Conservation (phyloP, 805 yeast species). For the Candida argentea region DNA sequence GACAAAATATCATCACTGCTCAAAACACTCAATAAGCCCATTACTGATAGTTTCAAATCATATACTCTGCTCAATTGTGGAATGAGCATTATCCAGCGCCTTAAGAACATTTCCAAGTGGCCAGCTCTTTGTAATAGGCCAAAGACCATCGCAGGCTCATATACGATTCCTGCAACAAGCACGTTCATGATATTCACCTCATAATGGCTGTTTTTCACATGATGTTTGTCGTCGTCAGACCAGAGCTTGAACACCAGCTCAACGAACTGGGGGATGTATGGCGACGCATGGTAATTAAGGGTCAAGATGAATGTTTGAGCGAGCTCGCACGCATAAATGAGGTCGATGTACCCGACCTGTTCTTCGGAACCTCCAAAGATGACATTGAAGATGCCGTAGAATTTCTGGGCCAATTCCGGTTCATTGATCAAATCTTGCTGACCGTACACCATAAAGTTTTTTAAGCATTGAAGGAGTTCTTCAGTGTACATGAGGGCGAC, state of each 20-base stretch:
- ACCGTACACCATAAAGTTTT: constrained; percentile 56
- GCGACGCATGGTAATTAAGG: constrained; percentile 37
- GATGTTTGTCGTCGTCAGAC: constrained; percentile 19
- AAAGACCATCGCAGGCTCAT: constrained; percentile 48
- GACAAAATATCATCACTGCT: constrained; percentile 13
- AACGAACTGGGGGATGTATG: constrained; percentile 37
- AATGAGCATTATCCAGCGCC: constrained; percentile 51
- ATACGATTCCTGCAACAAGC: constrained; percentile 52
- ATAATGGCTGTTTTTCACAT: constrained; percentile 24
- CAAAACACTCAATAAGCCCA: constrained; percentile 50
- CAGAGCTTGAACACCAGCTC: constrained; percentile 32
- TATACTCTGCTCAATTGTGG: constrained; percentile 57
- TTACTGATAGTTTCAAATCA: constrained; percentile 66
- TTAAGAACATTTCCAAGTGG: constrained; percentile 40
- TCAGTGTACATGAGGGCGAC: constrained; percentile 60
- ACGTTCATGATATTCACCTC: constrained; percentile 48
- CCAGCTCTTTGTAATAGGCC: constrained; percentile 35
- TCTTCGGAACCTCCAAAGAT: constrained; percentile 37
- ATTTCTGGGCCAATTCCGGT: constrained; percentile 36
- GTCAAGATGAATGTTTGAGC: constrained; percentile 55
- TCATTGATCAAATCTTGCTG: constrained; percentile 29
- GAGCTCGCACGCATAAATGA: constrained; percentile 49
- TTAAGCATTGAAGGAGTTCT: constrained; percentile 64
- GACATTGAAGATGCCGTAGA: constrained; percentile 40
- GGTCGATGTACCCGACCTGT: constrained; percentile 42